Evolutionary conservation across 169 alveolate species (phyloP), one percentile per base, ranked within the genome.

Genomic region (Ichthyophthirius multifiliis): DNA sequence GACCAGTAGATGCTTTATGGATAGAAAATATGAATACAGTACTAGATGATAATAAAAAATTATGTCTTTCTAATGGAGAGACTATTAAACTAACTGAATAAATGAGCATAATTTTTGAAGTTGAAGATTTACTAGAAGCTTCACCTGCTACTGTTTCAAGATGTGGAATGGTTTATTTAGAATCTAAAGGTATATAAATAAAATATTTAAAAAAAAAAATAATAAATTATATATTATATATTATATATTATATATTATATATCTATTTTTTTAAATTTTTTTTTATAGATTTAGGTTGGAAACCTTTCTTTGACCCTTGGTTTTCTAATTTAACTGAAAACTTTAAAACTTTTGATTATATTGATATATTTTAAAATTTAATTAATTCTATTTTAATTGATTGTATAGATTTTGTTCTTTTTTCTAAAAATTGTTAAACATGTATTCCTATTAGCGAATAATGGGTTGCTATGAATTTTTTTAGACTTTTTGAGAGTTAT

Each of bases 1-100:
- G 95, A 15, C 95, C 95, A 15, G 95, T 91, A 9, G 95, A 91
- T 86, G 93, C 95, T 39, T 74, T 91, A 12, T 91, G 95, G 95
- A 87, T 91, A 6, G 95, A 91, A 82, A 91, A 91, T 48, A 83
- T 91, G 83, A 91, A 91, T 55, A 88, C 94, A 5, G 95, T 91
- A 30, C 77, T 90, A 10, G 95, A 91, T 86, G 95, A 91, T 75
- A 91, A 88, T 37, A 91, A 88, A 62, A 91, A 91, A 44, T 81
- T 91, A 20, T 91, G 95, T 47, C 44, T 91, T 15, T 74, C 89
- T 30, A 84, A 90, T 47, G 92, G 94, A 35, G 95, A 91, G 64
- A 88, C 88, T 12, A 88, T 91, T 7, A 83, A 88, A 44, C 65
- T 91, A 35, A 82, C 88, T 41, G 94, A 90, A 16, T 37, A 77